Percentiles rank a stretch among this genome's conserved stretches.
phyloP scores from a whole-genome alignment of 1,139 yeast genomes.

The Geotrichum macrosporum region DNA sequence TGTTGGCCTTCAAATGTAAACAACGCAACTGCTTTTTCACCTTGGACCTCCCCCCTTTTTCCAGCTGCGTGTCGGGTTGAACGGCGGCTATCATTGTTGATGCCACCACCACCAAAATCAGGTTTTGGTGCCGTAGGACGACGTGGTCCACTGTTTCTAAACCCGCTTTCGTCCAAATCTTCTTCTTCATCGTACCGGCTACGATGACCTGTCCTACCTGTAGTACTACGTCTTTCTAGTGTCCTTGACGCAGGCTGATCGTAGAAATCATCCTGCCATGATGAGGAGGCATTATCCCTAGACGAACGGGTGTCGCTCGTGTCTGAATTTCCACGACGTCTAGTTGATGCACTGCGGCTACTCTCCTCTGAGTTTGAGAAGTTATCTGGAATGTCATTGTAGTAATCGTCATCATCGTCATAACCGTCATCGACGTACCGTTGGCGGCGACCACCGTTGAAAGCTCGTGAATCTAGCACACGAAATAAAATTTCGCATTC shows the following conservation, averaged over 20 bases:
- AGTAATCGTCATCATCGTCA: slow-evolving; percentile 58
- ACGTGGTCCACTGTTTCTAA: slow-evolving; percentile 27
- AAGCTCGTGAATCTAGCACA: slow-evolving; percentile 79
- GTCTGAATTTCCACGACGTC: slow-evolving; percentile 7
- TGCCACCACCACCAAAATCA: slow-evolving; percentile 1
- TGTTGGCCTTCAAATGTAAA: slow-evolving; percentile 89
- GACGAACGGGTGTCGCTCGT: background rate
- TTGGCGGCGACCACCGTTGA: slow-evolving; percentile 48
- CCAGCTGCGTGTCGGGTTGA: slow-evolving; percentile 8
- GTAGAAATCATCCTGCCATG: slow-evolving; percentile 22
- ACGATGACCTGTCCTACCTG: slow-evolving; percentile 4
- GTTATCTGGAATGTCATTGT: slow-evolving; percentile 66
- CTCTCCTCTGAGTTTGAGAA: no score
- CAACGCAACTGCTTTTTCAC: slow-evolving; percentile 84
- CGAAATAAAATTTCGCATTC: slow-evolving; percentile 88
- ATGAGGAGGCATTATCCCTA: no score
- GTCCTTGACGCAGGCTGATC: slow-evolving; percentile 3
- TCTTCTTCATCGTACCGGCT: slow-evolving; percentile 3
- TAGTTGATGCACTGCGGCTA: no score
- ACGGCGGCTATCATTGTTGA: background rate
- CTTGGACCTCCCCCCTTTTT: slow-evolving; percentile 31
- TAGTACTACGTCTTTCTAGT: slow-evolving; percentile 5
- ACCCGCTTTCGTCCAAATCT: slow-evolving; percentile 8
- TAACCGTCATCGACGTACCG: slow-evolving; percentile 51
- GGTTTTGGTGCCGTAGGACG: slow-evolving; percentile 55